Conservation (phyloP, 441 rosid species). For the Macaranga tanarius region DNA sequence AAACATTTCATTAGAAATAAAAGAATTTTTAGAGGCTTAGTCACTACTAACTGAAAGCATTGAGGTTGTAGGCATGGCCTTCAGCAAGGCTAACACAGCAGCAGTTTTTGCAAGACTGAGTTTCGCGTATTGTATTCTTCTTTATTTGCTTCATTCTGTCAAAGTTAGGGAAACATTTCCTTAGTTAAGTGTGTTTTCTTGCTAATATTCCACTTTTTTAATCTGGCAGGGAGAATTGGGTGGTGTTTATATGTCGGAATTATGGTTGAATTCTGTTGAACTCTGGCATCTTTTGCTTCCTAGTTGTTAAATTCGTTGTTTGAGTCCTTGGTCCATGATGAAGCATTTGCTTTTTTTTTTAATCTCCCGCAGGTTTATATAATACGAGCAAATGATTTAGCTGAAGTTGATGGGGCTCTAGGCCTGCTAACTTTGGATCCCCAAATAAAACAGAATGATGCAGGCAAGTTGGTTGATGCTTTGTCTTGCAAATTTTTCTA, state of each 20-base stretch:
- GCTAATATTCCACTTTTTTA: neutral
- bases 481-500: constrained; percentile 9
- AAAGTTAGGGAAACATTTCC: neutral
- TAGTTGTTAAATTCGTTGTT: constrained; percentile 5
- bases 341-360: constrained; percentile 7
- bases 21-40: neutral
- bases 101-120: neutral
- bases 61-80: neutral
- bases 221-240: neutral
- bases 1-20: neutral
- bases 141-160: neutral
- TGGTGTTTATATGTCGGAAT: no score
- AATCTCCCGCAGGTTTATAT: constrained; percentile 48
- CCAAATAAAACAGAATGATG: constrained; percentile 44
- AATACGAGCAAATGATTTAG: constrained; percentile 56
- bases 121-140: neutral
- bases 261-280: neutral
- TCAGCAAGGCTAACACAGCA: neutral
- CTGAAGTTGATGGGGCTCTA: constrained; percentile 65
- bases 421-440: constrained; percentile 69
- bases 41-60: neutral
- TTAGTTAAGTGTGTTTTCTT: neutral
- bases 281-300: neutral
- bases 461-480: constrained; percentile 49
- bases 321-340: constrained; percentile 4